Conservation (phyloP, 2,329 filamentous ascomycete genomes). For the Penicillium freii region DNA sequence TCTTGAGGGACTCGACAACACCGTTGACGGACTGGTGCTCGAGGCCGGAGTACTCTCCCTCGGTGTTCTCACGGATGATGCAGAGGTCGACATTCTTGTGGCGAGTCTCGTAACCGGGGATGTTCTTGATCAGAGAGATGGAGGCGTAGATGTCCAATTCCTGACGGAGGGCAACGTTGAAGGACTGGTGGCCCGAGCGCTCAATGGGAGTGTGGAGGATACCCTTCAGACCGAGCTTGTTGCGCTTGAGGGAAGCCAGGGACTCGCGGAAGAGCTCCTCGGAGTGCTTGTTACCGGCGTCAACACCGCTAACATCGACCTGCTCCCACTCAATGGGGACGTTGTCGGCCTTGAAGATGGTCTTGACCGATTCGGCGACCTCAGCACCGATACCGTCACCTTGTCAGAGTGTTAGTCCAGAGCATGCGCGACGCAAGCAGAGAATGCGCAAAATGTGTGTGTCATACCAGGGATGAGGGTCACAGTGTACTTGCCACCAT, state of each 20-base stretch:
- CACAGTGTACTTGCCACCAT: conserved; percentile 98
- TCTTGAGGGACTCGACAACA: conserved; percentile 99
- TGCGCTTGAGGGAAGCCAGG: conserved; percentile 91
- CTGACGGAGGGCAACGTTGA: conserved; percentile 99
- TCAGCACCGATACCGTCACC: conserved; percentile 96
- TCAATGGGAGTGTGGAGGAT: conserved; percentile 97
- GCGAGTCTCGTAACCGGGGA: conserved; percentile 94
- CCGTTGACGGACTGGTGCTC: conserved; percentile 97
- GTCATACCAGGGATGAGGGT: conserved; percentile 84
- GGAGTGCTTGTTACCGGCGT: conserved; percentile 78
- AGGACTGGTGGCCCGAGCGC: conserved; percentile 95
- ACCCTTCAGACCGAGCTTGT: conserved; percentile 98
- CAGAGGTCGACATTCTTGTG: conserved; percentile 97
- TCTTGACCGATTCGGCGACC: conserved; percentile 97
- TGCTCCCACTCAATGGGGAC: conserved; percentile 99
- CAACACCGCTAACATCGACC: conserved; percentile 89
- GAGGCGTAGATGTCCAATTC: conserved; percentile 99
- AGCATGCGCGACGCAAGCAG: not conserved
- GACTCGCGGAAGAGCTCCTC: conserved; percentile 96
- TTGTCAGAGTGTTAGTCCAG: conserved; percentile 30
- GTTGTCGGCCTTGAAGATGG: conserved; percentile 99
- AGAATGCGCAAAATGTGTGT: not conserved
- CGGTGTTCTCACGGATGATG: conserved; percentile 99
- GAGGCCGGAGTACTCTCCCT: conserved; percentile 98
- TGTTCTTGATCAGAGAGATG: conserved; percentile 98